Percentiles rank a stretch among this genome's conserved stretches.
These are phyloP conservation scores for Mortierella sp. DNA, from an alignment of 371 early-diverging fungal species.

Conservation along the genomic window DNA sequence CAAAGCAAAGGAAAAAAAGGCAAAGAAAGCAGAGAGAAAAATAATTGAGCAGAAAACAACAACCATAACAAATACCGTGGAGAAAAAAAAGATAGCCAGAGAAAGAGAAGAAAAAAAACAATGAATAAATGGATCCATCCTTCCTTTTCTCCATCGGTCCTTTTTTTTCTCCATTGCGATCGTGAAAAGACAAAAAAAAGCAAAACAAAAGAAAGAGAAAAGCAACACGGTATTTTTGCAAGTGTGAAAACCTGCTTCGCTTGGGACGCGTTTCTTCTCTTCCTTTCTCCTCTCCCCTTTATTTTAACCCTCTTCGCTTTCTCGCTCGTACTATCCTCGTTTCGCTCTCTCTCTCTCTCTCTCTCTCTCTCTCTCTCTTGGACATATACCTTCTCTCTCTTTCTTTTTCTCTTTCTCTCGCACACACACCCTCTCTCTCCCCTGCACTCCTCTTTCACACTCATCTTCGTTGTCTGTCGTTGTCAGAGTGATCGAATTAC, in stretches of 20 bases:
- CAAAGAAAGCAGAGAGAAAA: neutral
- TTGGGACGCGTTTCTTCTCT: slow-evolving; percentile 12
- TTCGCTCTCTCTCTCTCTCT: neutral
- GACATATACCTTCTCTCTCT: too few relatives aligned
- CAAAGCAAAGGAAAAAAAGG: neutral
- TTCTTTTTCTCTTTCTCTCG: neutral
- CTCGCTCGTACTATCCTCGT: slow-evolving; percentile 12
- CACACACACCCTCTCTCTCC: neutral
- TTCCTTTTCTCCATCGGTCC: neutral
- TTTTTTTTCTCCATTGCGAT: neutral
- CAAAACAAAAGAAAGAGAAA: neutral
- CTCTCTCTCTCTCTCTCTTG: neutral
- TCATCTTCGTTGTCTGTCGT: neutral
- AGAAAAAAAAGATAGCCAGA: neutral
- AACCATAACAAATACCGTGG: slow-evolving; percentile 7
- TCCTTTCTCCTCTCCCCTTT: neutral
- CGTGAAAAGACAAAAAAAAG: neutral
- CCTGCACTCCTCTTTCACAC: neutral
- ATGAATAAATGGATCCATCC: slow-evolving; percentile 1
- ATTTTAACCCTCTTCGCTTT: slow-evolving; percentile 18
- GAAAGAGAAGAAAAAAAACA: neutral
- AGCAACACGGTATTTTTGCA: neutral
- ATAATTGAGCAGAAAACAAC: slow-evolving; percentile 1
- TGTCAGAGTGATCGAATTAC: neutral
- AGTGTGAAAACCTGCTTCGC: slow-evolving; percentile 12